Conservation (phyloP, 257 asterid genomes). For the Haberlea rhodopensis region DNA sequence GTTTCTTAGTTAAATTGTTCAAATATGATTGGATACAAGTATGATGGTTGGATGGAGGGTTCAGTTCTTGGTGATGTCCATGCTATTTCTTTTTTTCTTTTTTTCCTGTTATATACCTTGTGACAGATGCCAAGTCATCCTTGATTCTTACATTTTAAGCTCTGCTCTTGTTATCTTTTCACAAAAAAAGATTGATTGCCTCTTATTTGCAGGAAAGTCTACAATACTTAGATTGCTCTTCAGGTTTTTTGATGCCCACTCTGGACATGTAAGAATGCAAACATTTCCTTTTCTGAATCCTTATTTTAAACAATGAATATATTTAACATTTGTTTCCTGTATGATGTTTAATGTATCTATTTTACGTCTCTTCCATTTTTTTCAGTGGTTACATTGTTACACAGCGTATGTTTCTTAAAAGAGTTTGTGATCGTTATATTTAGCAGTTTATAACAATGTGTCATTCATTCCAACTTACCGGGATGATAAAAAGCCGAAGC, state of each 20-base stretch:
- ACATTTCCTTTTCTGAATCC: constrained; percentile 9
- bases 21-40: too few relatives aligned
- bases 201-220: constrained; percentile 70
- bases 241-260: constrained; percentile 78
- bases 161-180: constrained; percentile 18
- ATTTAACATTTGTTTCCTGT: constrained; percentile 5
- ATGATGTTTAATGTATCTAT: constrained; percentile 9
- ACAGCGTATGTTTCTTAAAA: constrained; percentile 7
- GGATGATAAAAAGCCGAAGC: not conserved
- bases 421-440: constrained; percentile 7
- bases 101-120: too few relatives aligned
- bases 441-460: constrained; percentile 11
- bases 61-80: constrained; percentile 22
- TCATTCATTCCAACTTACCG: constrained; percentile 14
- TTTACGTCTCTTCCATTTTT: constrained; percentile 10
- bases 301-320: constrained; percentile 1
- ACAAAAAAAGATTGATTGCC: constrained; percentile 15
- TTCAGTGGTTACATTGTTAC: constrained; percentile 15
- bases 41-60: constrained; percentile 23
- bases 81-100: constrained; percentile 7
- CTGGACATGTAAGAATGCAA: constrained; percentile 68
- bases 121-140: not conserved
- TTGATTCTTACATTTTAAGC: not conserved
- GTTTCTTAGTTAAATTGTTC: too few relatives aligned
- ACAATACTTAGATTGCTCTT: constrained; percentile 92